Evolutionary conservation across 768 basidiomycete genomes (phyloP).

Genomic region (Macrolepiota albuminosa): DNA sequence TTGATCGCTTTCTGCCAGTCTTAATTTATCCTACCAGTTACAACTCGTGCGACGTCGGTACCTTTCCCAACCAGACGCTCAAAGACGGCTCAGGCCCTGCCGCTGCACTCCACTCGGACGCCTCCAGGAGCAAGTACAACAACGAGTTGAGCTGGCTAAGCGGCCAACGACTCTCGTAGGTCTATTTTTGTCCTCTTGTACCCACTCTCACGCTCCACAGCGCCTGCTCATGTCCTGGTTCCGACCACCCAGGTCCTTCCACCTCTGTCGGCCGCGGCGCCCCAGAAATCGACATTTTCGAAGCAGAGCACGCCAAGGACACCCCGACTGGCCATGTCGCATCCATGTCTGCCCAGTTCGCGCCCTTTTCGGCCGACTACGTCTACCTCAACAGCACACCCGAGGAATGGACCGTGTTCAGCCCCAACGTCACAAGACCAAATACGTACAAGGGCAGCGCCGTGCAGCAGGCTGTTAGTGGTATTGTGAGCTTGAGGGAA

Average conservation of each 20-base stretch:
- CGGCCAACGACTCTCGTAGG: constrained; percentile 73
- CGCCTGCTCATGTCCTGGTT: constrained; percentile 70
- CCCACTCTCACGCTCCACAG: constrained; percentile 24
- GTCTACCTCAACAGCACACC: background rate
- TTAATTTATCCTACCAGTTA: constrained; percentile 31
- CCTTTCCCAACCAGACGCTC: constrained; percentile 66
- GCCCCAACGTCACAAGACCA: background rate
- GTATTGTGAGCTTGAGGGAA: background rate
- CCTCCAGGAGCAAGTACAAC: constrained; percentile 47
- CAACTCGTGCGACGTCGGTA: constrained; percentile 71
- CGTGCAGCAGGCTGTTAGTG: background rate
- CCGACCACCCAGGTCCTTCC: constrained; percentile 75
- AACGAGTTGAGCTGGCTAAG: constrained; percentile 65
- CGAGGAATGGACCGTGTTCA: background rate
- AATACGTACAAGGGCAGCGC: background rate
- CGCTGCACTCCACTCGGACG: constrained; percentile 52
- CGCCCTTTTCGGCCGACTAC: background rate
- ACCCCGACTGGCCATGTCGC: constrained; percentile 43
- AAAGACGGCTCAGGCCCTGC: constrained; percentile 48
- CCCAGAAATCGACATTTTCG: constrained; percentile 81
- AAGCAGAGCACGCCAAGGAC: constrained; percentile 64
- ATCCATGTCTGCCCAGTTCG: constrained; percentile 27
- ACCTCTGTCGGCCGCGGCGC: constrained; percentile 56
- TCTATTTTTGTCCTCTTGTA: constrained; percentile 3
- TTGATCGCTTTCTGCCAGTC: no score